Conservation (phyloP, 1,139 yeast genomes). For the Magnusiomyces tetraspermus region DNA sequence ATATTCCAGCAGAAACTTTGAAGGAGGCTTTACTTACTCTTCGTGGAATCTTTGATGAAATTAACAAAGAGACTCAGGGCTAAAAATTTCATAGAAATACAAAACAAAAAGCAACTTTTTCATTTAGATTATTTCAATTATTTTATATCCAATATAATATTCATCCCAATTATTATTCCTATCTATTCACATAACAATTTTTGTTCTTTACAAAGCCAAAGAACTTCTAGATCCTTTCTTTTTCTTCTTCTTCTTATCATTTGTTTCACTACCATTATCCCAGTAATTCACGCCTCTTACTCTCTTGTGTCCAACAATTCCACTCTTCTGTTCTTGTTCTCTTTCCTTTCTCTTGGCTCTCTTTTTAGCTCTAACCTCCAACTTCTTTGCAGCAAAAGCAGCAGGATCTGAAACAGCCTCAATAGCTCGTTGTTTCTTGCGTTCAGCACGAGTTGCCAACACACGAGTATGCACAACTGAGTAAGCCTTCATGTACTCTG, state of each 20-base stretch:
- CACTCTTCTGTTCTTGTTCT: neutral
- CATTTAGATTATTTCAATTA: neutral
- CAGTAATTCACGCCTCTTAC: slow-evolving; percentile 2
- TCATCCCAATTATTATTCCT: neutral
- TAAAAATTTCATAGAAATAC: neutral
- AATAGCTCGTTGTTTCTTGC: slow-evolving; percentile 68
- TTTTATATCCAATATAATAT: neutral
- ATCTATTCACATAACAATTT: neutral
- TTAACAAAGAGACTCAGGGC: slow-evolving; percentile 6
- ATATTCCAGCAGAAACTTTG: slow-evolving; percentile 61
- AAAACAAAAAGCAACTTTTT: neutral
- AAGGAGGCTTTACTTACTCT: slow-evolving; percentile 48
- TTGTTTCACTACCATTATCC: neutral
- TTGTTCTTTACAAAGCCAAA: neutral
- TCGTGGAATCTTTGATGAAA: slow-evolving; percentile 7
- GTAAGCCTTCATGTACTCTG: slow-evolving; percentile 58
- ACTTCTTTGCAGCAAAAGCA: slow-evolving; percentile 62
- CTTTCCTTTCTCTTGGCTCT: slow-evolving; percentile 62
- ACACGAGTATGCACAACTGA: slow-evolving; percentile 55
- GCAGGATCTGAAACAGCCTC: slow-evolving; percentile 76
- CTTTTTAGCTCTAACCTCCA: slow-evolving; percentile 63
- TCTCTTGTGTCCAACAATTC: neutral
- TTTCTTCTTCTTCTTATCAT: slow-evolving; percentile 3
- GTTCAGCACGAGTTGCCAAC: slow-evolving; percentile 55
- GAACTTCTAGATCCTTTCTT: slow-evolving; percentile 2